Base-by-base conservation (phyloP, 106 monocot genomes). In the Phalaenopsis aphrodite region DNA sequence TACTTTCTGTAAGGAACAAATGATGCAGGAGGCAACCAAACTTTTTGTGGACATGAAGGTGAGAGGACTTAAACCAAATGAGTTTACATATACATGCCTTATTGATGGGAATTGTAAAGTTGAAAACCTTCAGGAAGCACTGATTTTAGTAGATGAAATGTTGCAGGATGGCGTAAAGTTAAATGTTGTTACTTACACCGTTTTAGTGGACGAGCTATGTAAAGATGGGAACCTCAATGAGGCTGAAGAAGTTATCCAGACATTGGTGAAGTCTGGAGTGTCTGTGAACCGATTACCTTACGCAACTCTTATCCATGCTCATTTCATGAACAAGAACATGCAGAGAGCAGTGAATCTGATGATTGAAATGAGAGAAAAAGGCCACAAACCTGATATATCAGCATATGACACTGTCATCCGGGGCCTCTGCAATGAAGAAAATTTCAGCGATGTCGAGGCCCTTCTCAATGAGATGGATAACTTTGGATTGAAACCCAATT, bases 191-290 rank as follows among this genome's bases (percentile, higher is more conserved):
- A 89, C 95, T 39, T 91, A 89, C 84, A 85, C 91, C 19, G 90
- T 79, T 75, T 82, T 95, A 78, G 80, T 95, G 39, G 91, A 95
- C 86, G 95, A 93, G 36, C 80, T 95, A 41, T 95, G 92, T 79
- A 86, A 87, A 88, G 85, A 85, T 43, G 89, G 91, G 65, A 89
- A 82, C 79, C 67, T 95, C 77, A 64, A 38, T 3, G 95, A 91
- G 75, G 93, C 93, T 65, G 90, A 95, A 79, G 82, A 89, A 78
- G 76, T 95, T 68, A 91, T 95, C 74, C 77, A 55, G 23, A 24
- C 78, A 24, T 85, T 95, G 91, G 87, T 82, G 73, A 83, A 61
- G 5, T 55, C 82, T 77, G 84, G 89, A 72, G 42, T 93, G 10
- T 74, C 71, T 42, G 80, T 89, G 45, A 95, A 93, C 77, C 77